Conservation (phyloP, 1,284 basidiomycete genomes). For the Ganoderma leucocontextum region DNA sequence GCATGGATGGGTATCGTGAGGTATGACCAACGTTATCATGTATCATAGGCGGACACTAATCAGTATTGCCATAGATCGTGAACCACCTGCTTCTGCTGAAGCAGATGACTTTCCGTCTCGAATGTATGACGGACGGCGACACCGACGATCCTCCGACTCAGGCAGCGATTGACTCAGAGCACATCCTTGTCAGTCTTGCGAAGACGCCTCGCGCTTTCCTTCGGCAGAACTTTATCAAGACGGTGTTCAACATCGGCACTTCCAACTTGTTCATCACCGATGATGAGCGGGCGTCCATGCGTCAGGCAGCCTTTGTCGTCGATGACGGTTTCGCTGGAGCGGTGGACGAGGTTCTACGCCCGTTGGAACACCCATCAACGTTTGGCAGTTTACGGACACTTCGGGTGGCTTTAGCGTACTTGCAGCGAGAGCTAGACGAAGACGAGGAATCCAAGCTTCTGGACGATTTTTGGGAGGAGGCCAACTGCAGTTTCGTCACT, state of each 20-base stretch:
- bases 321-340: constrained; percentile 72
- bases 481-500: constrained; percentile 60
- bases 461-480: constrained; percentile 65
- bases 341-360: constrained; percentile 63
- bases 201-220: constrained; percentile 69
- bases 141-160: constrained; percentile 59
- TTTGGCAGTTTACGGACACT: constrained; percentile 60
- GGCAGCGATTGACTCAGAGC: constrained; percentile 71
- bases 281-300: constrained; percentile 62
- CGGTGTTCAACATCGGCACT: constrained; percentile 58
- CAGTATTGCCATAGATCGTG: constrained; percentile 56
- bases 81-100: constrained; percentile 70
- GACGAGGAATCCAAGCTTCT: constrained; percentile 62
- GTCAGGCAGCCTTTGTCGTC: constrained; percentile 65
- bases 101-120: constrained; percentile 69
- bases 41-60: neutral
- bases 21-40: constrained; percentile 44
- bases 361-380: constrained; percentile 58
- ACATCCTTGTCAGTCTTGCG: constrained; percentile 67
- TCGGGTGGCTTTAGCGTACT: constrained; percentile 66
- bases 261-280: constrained; percentile 69
- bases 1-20: constrained; percentile 68
- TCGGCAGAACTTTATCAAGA: constrained; percentile 60
- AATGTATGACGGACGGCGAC: constrained; percentile 64
- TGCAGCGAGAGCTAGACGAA: constrained; percentile 60